These are phyloP conservation scores for Collybia nuda DNA, from an alignment of 768 basidiomycete species.

Conservation along the genomic window DNA sequence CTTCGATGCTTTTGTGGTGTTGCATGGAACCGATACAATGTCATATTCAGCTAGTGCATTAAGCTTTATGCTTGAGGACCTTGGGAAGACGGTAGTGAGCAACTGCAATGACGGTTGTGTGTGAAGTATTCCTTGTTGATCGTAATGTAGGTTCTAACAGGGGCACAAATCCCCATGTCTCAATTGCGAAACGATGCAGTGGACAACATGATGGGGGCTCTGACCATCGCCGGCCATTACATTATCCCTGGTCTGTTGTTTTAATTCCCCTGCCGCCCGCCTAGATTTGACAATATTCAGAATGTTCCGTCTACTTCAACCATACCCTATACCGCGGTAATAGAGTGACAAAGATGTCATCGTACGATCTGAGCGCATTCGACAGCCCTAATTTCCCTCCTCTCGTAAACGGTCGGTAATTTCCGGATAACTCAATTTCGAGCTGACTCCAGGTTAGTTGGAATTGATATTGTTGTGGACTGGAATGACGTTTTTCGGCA, in stretches of 20 bases:
- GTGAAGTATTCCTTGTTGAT: not conserved
- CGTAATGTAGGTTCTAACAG: slow-evolving; percentile 73
- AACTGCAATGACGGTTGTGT: not conserved
- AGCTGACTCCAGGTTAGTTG: slow-evolving; percentile 48
- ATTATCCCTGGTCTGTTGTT: slow-evolving; percentile 75
- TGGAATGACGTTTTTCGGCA: slow-evolving; percentile 89
- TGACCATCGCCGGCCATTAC: slow-evolving; percentile 87
- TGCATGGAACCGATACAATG: slow-evolving; percentile 94
- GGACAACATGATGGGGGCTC: slow-evolving; percentile 87
- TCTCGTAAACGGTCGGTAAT: slow-evolving; percentile 69
- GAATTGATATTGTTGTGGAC: slow-evolving; percentile 86
- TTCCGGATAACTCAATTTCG: not conserved
- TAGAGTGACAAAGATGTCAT: slow-evolving; percentile 79
- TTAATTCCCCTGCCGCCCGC: not conserved
- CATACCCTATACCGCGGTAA: slow-evolving; percentile 86
- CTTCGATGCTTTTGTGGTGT: slow-evolving; percentile 89
- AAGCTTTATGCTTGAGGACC: slow-evolving; percentile 88
- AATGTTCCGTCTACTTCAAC: slow-evolving; percentile 88
- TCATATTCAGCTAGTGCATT: slow-evolving; percentile 86
- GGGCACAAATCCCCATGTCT: slow-evolving; percentile 91
- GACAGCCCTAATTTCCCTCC: slow-evolving; percentile 82
- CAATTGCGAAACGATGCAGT: slow-evolving; percentile 93
- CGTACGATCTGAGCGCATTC: slow-evolving; percentile 82
- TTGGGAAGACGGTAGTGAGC: slow-evolving; percentile 85
- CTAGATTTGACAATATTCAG: slow-evolving; percentile 32